Evolutionary conservation across 2,329 filamentous ascomycete genomes (phyloP), one percentile per base, ranked within the genome.

Genomic region (Epichloe elymi): DNA sequence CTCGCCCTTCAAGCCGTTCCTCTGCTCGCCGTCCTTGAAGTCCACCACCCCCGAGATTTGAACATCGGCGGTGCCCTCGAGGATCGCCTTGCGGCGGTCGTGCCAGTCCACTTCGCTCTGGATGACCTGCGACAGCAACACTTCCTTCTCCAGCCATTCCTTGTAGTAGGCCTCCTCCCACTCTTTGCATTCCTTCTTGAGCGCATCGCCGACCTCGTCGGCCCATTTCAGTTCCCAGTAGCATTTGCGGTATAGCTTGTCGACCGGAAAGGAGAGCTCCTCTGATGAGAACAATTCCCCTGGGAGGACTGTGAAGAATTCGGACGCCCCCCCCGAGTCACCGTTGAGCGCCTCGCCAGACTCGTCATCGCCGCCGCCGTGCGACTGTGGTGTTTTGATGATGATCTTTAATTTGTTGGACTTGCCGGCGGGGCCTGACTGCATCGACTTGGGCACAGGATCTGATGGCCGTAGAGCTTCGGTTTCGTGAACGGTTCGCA

Each of bases 401-500:
- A 82, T 78, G 55, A 82, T 80, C 60, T 82, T 83, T 38, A 82
- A 68, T 57, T 79, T 79, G 53, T 71, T 71, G 43, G 70, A 68
- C 57, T 73, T 76, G 60, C 64, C 68, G 40, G 65, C 61, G 17
- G 62, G 67, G 38, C 61, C 66, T 2, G 72, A 63, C 59, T 82
- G 79, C 71, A 80, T 77, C 52, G 82, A 81, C 64, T 88, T 86
- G 20, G 84, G 82, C 12, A 88, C 79, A 2, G 85, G 81, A 63
- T 90, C 82, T 15, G 80, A 82, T 4, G 87, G 86, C n/a, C 88
- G 83, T 20, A 95, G 75, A 15, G 88, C 86, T 70, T 98, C 93
- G 3, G 91, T 96, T 66, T 98, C 93, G 72, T 98, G 93, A 38
- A 98, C 90, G 15, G 93, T 97, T 59, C 93, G 86, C 88, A 97